A percentile compares a stretch with the other conserved stretches of the same genome.
Conservation (phyloP, 2,329 filamentous ascomycete genomes). For the Tolypocladium capitatum region DNA sequence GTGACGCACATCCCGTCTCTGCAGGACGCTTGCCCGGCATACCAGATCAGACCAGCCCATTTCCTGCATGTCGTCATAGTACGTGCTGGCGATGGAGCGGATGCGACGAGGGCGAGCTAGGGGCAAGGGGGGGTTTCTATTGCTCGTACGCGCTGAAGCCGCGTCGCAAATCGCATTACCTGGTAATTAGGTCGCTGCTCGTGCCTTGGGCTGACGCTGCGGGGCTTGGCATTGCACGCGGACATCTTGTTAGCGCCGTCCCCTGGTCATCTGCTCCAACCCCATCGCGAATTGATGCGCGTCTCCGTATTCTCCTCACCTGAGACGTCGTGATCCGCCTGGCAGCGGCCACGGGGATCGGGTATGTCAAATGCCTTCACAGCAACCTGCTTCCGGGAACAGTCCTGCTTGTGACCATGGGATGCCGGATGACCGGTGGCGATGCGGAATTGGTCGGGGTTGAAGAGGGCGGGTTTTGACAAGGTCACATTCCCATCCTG, state of each 20-base stretch:
- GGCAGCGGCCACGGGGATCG: not conserved
- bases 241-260: not conserved
- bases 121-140: not conserved
- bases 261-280: not conserved
- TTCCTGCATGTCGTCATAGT: not conserved
- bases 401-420: not conserved
- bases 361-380: no score
- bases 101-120: not conserved
- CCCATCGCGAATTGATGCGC: not conserved
- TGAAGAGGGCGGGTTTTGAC: not conserved
- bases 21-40: not conserved
- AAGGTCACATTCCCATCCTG: not conserved
- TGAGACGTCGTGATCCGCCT: not conserved
- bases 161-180: not conserved
- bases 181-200: no score
- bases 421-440: not conserved
- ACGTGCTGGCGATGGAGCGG: not conserved
- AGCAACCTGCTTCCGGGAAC: not conserved
- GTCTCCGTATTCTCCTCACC: not conserved
- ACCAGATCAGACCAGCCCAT: not conserved
- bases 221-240: not conserved
- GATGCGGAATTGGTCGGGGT: not conserved
- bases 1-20: not conserved
- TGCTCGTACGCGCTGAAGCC: slow-evolving; percentile 2
- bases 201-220: no score